phyloP scores from a whole-genome alignment of 176 grass and related monocot species.

The Dactylis glomerata region DNA sequence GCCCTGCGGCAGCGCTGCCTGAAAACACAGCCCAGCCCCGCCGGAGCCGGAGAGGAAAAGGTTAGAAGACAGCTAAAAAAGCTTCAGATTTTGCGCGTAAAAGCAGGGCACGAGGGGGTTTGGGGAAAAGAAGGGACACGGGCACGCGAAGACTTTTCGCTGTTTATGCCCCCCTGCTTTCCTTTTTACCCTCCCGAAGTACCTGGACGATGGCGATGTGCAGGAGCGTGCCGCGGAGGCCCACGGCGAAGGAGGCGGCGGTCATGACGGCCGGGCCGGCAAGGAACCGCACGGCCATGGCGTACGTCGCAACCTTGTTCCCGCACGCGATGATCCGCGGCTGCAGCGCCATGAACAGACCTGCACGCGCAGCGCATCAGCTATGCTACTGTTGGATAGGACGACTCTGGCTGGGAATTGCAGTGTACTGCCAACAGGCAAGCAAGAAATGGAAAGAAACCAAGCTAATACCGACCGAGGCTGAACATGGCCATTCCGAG shows the following conservation, averaged over 20 bases:
- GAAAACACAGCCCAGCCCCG: neutral
- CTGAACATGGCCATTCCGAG: slow-evolving; percentile 99
- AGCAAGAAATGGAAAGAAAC: neutral
- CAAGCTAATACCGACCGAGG: slow-evolving; percentile 55
- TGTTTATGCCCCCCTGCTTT: neutral
- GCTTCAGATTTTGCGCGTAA: neutral
- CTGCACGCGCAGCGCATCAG: slow-evolving; percentile 19
- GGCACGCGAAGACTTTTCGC: slow-evolving; percentile 21
- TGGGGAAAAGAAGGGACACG: neutral
- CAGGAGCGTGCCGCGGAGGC: slow-evolving; percentile 89
- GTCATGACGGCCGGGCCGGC: slow-evolving; percentile 76
- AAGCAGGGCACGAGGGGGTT: neutral
- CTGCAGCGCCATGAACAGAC: slow-evolving; percentile 98
- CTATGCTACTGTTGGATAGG: slow-evolving; percentile 23
- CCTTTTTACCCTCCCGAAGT: neutral
- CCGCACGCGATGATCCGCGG: slow-evolving; percentile 96
- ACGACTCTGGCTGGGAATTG: neutral
- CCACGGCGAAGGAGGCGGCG: slow-evolving; percentile 82
- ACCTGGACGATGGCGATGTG: slow-evolving; percentile 99
- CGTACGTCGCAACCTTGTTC: slow-evolving; percentile 74
- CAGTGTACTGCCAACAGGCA: neutral
- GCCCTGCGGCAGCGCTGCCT: slow-evolving; percentile 93
- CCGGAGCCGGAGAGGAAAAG: slow-evolving; percentile 14
- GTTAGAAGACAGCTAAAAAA: slow-evolving; percentile 1
- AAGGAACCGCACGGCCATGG: slow-evolving; percentile 94